Base-by-base conservation (phyloP, 2,329 filamentous ascomycete species). In the Penicillium corylophilum region DNA sequence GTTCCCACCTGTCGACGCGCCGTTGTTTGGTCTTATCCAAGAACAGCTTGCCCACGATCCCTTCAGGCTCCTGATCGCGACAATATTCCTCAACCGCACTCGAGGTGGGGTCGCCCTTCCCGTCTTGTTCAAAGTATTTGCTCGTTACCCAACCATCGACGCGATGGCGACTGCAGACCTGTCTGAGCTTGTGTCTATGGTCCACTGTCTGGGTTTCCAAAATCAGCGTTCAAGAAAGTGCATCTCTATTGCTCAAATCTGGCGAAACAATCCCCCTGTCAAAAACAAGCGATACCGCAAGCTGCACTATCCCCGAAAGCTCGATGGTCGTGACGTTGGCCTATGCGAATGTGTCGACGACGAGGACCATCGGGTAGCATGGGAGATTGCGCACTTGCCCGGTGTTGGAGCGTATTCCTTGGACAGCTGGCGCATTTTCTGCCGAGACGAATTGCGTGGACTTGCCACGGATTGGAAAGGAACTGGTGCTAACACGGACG, bases 371-470 rank as follows among this genome's bases (percentile, higher is more conserved):
- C 72, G 75, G 0, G 78, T 82, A 4, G 81, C 82, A 0, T 95
- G 90, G 85, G 92, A 96, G 65, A 88, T 96, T 53, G 90, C 87
- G 0, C 89, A 95, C 69, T 75, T 96, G 51, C 91, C 90, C 0
- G 85, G 89, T 48, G 69, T 80, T 49, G 89, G 91, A 15, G 79
- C 84, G 1, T 96, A 96, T 69, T 88, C 90, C 0, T 77, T 93
- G 44, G 92, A 96, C 70, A 92, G 88, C 65, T 96, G 90, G 89
- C 84, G 92, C 3, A 96, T 96, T 57, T 96, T 96, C 71, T 96
- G 90, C 68, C 83, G 92, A 1, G 92, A 96, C 67, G 77, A 80
- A 28, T 70, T 95, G 22, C 81, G 91, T 7, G 86, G 84, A 0
- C 70, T 85, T 16, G 83, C 86, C 1, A 68, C 73, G 9, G 82